Conservation (phyloP, 768 basidiomycete genomes). For the Lyophyllum semitale region DNA sequence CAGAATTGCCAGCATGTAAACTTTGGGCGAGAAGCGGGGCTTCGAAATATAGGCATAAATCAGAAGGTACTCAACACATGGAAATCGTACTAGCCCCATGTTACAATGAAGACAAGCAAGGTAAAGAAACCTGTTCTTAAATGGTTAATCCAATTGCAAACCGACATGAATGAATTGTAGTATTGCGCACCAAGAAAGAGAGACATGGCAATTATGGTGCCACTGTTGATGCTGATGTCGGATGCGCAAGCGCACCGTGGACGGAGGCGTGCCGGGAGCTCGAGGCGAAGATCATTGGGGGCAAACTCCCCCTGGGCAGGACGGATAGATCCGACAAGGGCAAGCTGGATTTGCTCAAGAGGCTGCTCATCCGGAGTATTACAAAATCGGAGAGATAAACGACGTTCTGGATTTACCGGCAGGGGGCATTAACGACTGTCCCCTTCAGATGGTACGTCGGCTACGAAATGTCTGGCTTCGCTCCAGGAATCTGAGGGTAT, state of each 20-base stretch:
- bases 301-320: too few relatives aligned
- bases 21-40: background rate
- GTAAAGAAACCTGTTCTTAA: background rate
- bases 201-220: background rate
- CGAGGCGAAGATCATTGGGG: too few relatives aligned
- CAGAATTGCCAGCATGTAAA: background rate
- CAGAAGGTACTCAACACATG: background rate
- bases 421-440: too few relatives aligned
- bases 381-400: too few relatives aligned
- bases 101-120: background rate
- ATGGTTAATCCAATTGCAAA: background rate
- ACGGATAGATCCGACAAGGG: too few relatives aligned
- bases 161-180: background rate
- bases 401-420: too few relatives aligned
- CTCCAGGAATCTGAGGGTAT: too few relatives aligned
- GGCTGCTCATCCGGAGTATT: too few relatives aligned
- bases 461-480: too few relatives aligned
- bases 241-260: too few relatives aligned
- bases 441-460: too few relatives aligned
- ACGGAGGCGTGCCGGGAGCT: background rate
- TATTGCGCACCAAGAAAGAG: background rate
- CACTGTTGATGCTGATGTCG: background rate
- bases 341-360: too few relatives aligned
- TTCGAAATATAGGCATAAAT: background rate
- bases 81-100: background rate